phyloP scores from a whole-genome alignment of 345 rosid species.

The Euphorbia pulcherrima region DNA sequence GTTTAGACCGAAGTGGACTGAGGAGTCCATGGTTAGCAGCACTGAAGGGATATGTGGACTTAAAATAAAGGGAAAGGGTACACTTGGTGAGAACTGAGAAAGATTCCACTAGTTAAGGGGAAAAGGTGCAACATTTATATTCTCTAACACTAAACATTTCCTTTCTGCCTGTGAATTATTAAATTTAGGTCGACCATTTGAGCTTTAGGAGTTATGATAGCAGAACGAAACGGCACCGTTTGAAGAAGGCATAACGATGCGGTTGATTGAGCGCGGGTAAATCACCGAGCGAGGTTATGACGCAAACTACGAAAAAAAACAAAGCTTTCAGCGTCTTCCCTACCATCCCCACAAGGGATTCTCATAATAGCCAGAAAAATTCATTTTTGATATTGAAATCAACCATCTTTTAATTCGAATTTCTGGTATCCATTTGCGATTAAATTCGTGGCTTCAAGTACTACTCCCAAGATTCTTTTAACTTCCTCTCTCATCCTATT shows the following conservation, averaged over 20 bases:
- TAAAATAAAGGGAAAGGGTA: not conserved
- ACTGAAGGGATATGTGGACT: conserved; percentile 12
- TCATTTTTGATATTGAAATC: not conserved
- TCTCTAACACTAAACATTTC: no score
- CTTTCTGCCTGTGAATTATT: no score
- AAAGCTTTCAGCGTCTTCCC: conserved; percentile 7
- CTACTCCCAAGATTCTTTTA: conserved; percentile 24
- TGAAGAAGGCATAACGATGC: not conserved
- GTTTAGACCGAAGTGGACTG: not conserved
- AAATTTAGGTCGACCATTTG: no score
- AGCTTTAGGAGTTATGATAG: no score
- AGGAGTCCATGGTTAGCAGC: not conserved
- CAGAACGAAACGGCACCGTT: not conserved
- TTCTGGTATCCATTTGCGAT: conserved; percentile 43
- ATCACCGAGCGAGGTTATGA: not conserved
- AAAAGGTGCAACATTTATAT: no score
- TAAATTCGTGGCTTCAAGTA: conserved; percentile 49
- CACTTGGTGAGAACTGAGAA: conserved; percentile 1
- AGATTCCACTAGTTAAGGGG: not conserved
- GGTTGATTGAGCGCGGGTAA: not conserved
- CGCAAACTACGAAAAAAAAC: conserved; percentile 10
- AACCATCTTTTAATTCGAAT: conserved; percentile 17
- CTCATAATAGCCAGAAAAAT: not conserved
- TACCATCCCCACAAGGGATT: not conserved
- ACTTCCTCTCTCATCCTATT: conserved; percentile 2